Evolutionary conservation across 148 eudicot species (phyloP).

Genomic region (Cornus controversa): DNA sequence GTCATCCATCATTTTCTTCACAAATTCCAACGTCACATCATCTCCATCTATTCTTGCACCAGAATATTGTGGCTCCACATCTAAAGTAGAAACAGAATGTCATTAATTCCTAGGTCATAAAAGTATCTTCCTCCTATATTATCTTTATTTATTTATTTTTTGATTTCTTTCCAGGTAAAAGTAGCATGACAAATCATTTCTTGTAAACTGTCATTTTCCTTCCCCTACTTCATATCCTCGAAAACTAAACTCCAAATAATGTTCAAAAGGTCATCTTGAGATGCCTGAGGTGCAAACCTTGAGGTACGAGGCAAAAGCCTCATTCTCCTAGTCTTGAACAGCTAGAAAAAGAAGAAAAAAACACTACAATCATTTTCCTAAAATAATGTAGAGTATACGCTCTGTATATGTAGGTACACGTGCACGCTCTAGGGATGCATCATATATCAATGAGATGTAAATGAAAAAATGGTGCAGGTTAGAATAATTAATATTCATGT

Average conservation of each 20-base stretch:
- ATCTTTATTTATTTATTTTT: background rate
- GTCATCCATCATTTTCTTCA: conserved; percentile 93
- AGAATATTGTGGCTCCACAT: conserved; percentile 92
- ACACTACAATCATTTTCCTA: background rate
- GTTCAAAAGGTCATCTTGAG: background rate
- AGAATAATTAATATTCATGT: background rate
- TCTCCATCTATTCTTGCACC: conserved; percentile 98
- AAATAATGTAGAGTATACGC: background rate
- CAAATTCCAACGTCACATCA: conserved; percentile 76
- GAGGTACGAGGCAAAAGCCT: background rate
- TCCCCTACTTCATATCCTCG: background rate
- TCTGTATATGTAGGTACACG: background rate
- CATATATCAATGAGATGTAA: background rate
- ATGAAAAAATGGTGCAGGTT: background rate
- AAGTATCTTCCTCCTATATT: conserved; percentile 4
- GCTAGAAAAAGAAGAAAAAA: background rate
- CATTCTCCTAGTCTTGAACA: background rate
- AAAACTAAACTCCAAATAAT: background rate
- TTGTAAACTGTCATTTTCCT: background rate
- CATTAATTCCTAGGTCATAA: background rate
- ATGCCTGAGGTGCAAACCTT: conserved; percentile 3
- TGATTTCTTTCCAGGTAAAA: background rate
- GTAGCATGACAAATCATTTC: background rate
- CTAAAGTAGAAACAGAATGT: conserved; percentile 35
- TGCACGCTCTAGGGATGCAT: background rate